These are phyloP conservation scores for Carex kokanica DNA, from an alignment of 176 grass and related monocot species.

Conservation along the genomic window DNA sequence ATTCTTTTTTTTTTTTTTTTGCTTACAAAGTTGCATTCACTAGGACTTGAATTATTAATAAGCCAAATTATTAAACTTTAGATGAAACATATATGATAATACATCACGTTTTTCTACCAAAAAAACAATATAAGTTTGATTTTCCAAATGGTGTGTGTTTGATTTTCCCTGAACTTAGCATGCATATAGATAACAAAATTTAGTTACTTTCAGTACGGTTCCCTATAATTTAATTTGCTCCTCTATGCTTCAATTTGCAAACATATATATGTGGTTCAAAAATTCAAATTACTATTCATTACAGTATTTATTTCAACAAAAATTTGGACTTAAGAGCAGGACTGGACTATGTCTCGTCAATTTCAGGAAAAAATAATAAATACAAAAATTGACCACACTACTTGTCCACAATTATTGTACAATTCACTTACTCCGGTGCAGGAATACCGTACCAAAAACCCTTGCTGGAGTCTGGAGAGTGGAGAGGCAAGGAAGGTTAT, in stretches of 20 bases:
- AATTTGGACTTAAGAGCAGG: not conserved
- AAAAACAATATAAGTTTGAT: too few species aligned
- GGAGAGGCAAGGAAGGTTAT: slow-evolving; percentile 11
- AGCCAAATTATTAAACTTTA: too few species aligned
- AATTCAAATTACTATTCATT: not conserved
- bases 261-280: not conserved
- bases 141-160: too few species aligned
- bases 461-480: too few species aligned
- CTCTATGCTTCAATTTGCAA: not conserved
- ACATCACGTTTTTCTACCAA: too few species aligned
- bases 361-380: not conserved
- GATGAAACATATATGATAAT: too few species aligned
- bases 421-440: not conserved
- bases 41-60: too few species aligned
- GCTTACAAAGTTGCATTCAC: too few species aligned
- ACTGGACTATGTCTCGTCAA: not conserved
- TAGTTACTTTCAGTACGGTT: not conserved
- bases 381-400: not conserved
- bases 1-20: too few species aligned
- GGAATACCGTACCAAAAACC: not conserved
- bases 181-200: not conserved
- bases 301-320: not conserved
- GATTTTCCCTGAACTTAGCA: too few species aligned
- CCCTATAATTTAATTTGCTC: not conserved
- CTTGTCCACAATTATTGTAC: not conserved